Percentiles rank a stretch among this genome's conserved stretches.
Conservation (phyloP, 2,329 filamentous ascomycete species). For the Sclerotinia minor region DNA sequence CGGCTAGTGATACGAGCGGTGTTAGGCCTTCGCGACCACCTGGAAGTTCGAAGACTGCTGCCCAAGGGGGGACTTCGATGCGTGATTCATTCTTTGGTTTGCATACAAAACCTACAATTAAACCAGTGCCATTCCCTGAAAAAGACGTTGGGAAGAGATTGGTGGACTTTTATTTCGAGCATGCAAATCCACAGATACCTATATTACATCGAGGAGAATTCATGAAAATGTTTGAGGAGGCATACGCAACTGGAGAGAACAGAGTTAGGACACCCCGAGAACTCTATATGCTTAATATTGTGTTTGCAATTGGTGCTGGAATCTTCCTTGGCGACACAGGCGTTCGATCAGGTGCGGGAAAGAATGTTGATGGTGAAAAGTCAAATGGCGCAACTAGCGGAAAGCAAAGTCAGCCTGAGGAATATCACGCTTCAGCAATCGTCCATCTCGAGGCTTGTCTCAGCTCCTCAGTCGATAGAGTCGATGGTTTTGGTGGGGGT, state of each 20-base stretch:
- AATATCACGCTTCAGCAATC: conserved; percentile 94
- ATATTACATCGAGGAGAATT: conserved; percentile 89
- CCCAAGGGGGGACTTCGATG: conserved; percentile 72
- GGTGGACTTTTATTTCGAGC: conserved; percentile 86
- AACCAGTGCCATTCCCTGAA: conserved; percentile 80
- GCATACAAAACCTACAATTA: conserved; percentile 84
- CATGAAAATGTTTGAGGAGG: conserved; percentile 80
- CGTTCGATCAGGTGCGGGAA: conserved; percentile 40
- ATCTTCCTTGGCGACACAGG: conserved; percentile 76
- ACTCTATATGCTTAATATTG: conserved; percentile 94
- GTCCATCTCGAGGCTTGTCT: conserved; percentile 87
- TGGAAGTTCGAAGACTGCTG: conserved; percentile 43
- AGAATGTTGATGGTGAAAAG: conserved; percentile 35
- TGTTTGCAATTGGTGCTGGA: conserved; percentile 92
- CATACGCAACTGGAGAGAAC: conserved; percentile 66
- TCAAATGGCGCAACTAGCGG: conserved; percentile 36
- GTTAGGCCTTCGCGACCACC: conserved; percentile 58
- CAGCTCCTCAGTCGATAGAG: conserved; percentile 54
- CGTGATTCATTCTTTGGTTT: conserved; percentile 96
- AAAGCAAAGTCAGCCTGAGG: conserved; percentile 75
- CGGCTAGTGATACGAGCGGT: conserved; percentile 63
- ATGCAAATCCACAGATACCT: conserved; percentile 94
- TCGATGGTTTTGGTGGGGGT: conserved; percentile 74
- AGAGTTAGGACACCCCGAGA: conserved; percentile 72
- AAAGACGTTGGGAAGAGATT: conserved; percentile 71